A percentile compares a stretch with the other conserved stretches of the same genome.
Conservation (phyloP, 805 yeast genomes). For the Myxozyma geophila region DNA sequence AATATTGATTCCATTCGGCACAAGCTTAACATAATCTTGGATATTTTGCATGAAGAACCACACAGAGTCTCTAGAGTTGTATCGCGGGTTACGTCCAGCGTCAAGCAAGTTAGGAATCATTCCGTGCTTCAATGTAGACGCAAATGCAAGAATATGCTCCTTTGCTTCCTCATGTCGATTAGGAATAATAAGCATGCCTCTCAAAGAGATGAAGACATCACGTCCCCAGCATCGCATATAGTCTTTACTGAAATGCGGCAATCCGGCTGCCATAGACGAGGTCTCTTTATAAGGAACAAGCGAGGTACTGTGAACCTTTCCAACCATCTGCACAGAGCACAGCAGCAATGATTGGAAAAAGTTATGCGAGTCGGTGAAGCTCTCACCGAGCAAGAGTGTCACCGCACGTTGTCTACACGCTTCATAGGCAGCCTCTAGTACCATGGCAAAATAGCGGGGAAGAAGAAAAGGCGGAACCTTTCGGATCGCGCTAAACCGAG, state of each 20-base stretch:
- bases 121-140: slow-evolving; percentile 91
- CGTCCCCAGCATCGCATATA: slow-evolving; percentile 99
- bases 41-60: slow-evolving; percentile 93
- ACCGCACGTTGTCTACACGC: slow-evolving; percentile 75
- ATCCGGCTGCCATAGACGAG: slow-evolving; percentile 91
- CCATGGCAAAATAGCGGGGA: slow-evolving; percentile 85
- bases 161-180: slow-evolving; percentile 81
- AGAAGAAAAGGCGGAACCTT: slow-evolving; percentile 75
- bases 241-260: slow-evolving; percentile 88
- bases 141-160: slow-evolving; percentile 81
- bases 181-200: slow-evolving; percentile 80
- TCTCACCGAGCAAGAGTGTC: slow-evolving; percentile 53
- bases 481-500: slow-evolving; percentile 66
- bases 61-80: slow-evolving; percentile 94
- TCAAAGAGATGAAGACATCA: slow-evolving; percentile 84
- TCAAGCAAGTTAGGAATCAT: slow-evolving; percentile 90
- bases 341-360: slow-evolving; percentile 81
- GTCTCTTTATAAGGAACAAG: slow-evolving; percentile 62
- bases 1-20: slow-evolving; percentile 69
- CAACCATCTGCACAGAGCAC: slow-evolving; percentile 86
- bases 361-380: slow-evolving; percentile 59
- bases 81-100: slow-evolving; percentile 91
- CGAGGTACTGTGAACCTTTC: slow-evolving; percentile 72
- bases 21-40: slow-evolving; percentile 75
- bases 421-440: slow-evolving; percentile 81